These are phyloP conservation scores for Actinidia arguta DNA, from an alignment of 179 eudicot genomes.

Conservation along the genomic window DNA sequence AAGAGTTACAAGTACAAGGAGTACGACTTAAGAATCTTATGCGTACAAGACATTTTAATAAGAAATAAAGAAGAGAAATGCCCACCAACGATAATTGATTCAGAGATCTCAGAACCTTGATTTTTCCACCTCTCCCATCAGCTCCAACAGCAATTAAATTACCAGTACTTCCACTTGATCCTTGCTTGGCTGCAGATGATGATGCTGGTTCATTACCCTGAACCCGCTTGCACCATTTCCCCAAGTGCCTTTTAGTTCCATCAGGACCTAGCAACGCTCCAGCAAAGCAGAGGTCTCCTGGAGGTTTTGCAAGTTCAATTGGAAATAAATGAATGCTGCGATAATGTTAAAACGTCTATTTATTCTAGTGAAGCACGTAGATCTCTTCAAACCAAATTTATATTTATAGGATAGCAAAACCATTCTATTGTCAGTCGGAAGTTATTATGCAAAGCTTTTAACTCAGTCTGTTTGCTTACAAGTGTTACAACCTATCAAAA, in stretches of 20 bases:
- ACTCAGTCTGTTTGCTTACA: slow-evolving; percentile 6
- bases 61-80: slow-evolving; percentile 16
- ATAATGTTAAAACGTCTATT: neutral
- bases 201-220: slow-evolving; percentile 42
- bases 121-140: slow-evolving; percentile 87
- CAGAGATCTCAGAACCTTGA: slow-evolving; percentile 63
- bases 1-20: too few species aligned
- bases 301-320: slow-evolving; percentile 18
- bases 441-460: neutral
- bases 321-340: neutral
- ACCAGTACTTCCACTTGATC: slow-evolving; percentile 43
- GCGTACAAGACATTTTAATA: neutral
- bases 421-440: neutral
- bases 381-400: neutral
- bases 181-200: slow-evolving; percentile 28
- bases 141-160: slow-evolving; percentile 80
- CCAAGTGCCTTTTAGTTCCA: slow-evolving; percentile 80
- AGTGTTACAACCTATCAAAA: neutral
- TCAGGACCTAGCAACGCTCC: slow-evolving; percentile 87
- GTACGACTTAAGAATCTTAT: too few species aligned
- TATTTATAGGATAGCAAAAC: neutral
- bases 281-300: slow-evolving; percentile 77
- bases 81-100: slow-evolving; percentile 60
- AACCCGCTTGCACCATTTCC: slow-evolving; percentile 79
- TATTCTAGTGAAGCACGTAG: neutral